Percentiles rank a stretch among this genome's conserved stretches.
These are phyloP conservation scores for Mixia osmundae DNA, from an alignment of 1,284 basidiomycete species.

Conservation along the genomic window DNA sequence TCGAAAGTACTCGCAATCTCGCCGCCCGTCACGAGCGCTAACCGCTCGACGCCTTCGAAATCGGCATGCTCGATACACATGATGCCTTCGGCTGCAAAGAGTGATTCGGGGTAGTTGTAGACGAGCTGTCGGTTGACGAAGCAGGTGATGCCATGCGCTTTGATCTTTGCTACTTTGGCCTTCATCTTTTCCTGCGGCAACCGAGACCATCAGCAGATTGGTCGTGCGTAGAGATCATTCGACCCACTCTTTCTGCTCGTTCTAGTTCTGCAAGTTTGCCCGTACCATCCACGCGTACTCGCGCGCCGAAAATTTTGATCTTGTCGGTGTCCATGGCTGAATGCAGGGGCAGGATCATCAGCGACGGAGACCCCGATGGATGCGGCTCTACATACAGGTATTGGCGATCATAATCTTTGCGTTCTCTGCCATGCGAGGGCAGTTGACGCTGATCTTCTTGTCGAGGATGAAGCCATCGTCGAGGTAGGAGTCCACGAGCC, in stretches of 20 bases:
- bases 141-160: conserved; percentile 82
- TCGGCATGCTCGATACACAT: conserved; percentile 96
- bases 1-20: conserved; percentile 96
- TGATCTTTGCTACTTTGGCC: conserved; percentile 81
- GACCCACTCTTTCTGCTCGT: conserved; percentile 11
- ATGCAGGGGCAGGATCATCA: background rate
- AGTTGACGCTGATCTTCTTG: conserved; percentile 86
- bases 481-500: conserved; percentile 92
- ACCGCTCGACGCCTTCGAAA: conserved; percentile 92
- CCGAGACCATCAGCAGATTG: background rate
- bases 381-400: conserved; percentile 53
- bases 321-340: conserved; percentile 98
- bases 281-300: conserved; percentile 84
- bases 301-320: conserved; percentile 95
- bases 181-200: conserved; percentile 82
- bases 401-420: conserved; percentile 95
- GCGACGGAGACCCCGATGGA: background rate
- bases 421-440: conserved; percentile 81
- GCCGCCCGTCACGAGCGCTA: conserved; percentile 89
- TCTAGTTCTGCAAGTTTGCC: conserved; percentile 95
- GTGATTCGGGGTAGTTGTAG: conserved; percentile 96
- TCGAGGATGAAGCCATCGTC: conserved; percentile 98
- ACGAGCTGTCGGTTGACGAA: conserved; percentile 98
- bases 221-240: background rate
- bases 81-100: conserved; percentile 82